Evolutionary conservation across 495 filamentous ascomycete genomes (phyloP).

Genomic region (Cercophora newfieldiana): DNA sequence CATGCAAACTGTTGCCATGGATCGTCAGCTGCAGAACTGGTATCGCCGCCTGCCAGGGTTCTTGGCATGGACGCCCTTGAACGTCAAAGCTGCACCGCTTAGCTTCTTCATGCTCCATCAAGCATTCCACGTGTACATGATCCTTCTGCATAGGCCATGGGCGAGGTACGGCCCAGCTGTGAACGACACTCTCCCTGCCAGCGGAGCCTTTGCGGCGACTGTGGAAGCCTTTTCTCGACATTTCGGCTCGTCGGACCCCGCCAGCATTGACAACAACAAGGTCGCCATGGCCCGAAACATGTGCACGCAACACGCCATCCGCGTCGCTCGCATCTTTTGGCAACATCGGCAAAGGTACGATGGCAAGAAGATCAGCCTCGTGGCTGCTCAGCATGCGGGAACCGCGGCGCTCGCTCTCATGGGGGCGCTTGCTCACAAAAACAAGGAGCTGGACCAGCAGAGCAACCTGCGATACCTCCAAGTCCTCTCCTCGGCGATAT

Average conservation of each 20-base stretch:
- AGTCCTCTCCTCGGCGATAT: constrained; percentile 41
- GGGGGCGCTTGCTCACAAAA: constrained; percentile 45
- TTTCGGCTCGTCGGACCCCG: background rate
- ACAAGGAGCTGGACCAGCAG: constrained; percentile 35
- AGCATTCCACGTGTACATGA: constrained; percentile 53
- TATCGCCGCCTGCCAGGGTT: constrained; percentile 49
- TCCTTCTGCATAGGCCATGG: constrained; percentile 52
- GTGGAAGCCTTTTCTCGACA: background rate
- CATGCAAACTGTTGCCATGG: constrained; percentile 46
- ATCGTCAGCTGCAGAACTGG: constrained; percentile 53
- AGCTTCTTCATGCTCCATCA: constrained; percentile 56
- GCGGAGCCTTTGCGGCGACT: constrained; percentile 4
- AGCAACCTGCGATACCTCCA: constrained; percentile 39
- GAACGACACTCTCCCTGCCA: constrained; percentile 6
- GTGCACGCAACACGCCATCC: constrained; percentile 54
- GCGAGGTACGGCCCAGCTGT: constrained; percentile 43
- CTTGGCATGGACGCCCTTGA: constrained; percentile 49
- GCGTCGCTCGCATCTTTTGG: constrained; percentile 52
- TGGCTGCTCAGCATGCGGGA: constrained; percentile 52
- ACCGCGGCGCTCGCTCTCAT: constrained; percentile 54
- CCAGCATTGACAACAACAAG: constrained; percentile 36
- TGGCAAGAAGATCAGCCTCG: constrained; percentile 44
- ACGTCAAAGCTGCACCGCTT: constrained; percentile 49
- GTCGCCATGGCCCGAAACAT: constrained; percentile 46
- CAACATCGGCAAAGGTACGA: constrained; percentile 53